Evolutionary conservation across 2,329 filamentous ascomycete species (phyloP), one percentile per base, ranked within the genome.

Genomic region (Sarocladiaceae sp.): DNA sequence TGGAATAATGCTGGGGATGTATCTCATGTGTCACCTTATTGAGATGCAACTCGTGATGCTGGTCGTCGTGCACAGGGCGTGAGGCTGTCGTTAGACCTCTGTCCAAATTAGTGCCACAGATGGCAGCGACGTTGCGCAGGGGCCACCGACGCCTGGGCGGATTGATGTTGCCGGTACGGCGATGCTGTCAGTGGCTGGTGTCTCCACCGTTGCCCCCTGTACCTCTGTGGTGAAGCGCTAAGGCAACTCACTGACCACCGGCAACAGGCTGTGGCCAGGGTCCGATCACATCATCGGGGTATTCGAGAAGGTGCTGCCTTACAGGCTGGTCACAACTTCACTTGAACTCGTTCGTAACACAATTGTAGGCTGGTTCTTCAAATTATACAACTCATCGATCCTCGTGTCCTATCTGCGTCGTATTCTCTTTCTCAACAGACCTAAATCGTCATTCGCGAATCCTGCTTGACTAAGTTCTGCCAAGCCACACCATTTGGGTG

Each of bases 91-190:
- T n/a, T n/a, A n/a, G n/a, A n/a, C n/a, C n/a, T n/a, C n/a, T n/a
- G n/a, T n/a, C n/a, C n/a, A n/a, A n/a, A 13, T 52, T 33, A 50
- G 56, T 15, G 33, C 26, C 53, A 53, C 51, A 13, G 20, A 15
- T 48, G n/a, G 12, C n/a, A 33, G 26, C 44, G 20, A 48, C 44
- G 33, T 15, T 31, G 26, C 26, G 44, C 25, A 48, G 28, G 25
- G 44, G 17, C 26, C 44, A 31, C n/a, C 44, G 15, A n/a, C 18
- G 4, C 12, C 44, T 29, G 40, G 22, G 10, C 8, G 10, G 8
- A 15, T 33, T 33, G 17, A 26, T 10, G 10, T 15, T 4, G 40
- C 40, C 25, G 3, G 40, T 28, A 25, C 11, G 10, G 17, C 17
- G 37, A 40, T 40, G 22, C 25, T n/a, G 25, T 26, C 40, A 28